Evolutionary conservation across 2,329 filamentous ascomycete genomes (phyloP).

Genomic region (Cladosporium sp.): DNA sequence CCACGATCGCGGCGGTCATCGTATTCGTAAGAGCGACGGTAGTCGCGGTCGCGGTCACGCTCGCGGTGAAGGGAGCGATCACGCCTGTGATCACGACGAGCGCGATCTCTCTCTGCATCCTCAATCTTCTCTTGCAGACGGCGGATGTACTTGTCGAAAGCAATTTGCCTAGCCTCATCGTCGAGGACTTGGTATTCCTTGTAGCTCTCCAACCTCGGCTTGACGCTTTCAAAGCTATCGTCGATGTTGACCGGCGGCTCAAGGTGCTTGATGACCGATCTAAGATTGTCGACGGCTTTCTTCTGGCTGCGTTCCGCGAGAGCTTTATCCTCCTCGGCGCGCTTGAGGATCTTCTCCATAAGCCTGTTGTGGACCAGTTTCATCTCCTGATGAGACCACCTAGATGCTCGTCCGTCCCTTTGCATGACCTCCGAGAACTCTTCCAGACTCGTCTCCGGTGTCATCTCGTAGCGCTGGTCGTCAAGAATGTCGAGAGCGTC

Average conservation of each 20-base stretch:
- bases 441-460: slow-evolving; percentile 77
- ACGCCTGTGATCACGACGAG: slow-evolving; percentile 35
- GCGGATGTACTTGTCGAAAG: slow-evolving; percentile 88
- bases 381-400: slow-evolving; percentile 75
- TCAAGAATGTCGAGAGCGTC: slow-evolving; percentile 31
- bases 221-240: slow-evolving; percentile 88
- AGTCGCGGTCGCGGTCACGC: slow-evolving; percentile 31
- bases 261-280: slow-evolving; percentile 81
- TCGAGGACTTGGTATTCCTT: slow-evolving; percentile 82
- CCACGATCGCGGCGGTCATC: slow-evolving; percentile 45
- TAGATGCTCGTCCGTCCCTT: slow-evolving; percentile 79
- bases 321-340: slow-evolving; percentile 76
- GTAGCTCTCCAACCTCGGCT: slow-evolving; percentile 70
- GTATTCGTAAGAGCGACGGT: slow-evolving; percentile 38
- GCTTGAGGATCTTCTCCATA: slow-evolving; percentile 78
- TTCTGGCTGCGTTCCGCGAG: slow-evolving; percentile 81
- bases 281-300: slow-evolving; percentile 76
- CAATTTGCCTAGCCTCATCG: slow-evolving; percentile 75
- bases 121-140: slow-evolving; percentile 90
- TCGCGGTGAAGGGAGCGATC: slow-evolving; percentile 37
- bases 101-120: slow-evolving; percentile 61
- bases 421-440: slow-evolving; percentile 81
- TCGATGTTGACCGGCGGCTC: slow-evolving; percentile 73
- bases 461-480: slow-evolving; percentile 91
- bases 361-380: slow-evolving; percentile 81